Evolutionary conservation across 306 rosid genomes (phyloP).

Genomic region (Malus fusca): DNA sequence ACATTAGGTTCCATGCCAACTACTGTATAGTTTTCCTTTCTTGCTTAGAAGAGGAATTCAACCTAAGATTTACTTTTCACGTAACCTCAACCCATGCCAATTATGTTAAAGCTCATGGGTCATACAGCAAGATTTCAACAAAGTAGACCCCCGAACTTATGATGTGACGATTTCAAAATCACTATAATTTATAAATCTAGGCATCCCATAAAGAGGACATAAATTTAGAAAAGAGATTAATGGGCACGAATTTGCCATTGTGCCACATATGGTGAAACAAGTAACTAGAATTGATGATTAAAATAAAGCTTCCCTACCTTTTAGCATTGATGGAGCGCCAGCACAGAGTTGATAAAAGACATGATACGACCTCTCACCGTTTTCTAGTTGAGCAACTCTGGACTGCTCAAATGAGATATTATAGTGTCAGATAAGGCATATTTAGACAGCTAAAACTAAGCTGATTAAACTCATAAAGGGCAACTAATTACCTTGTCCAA

Average conservation of each 20-base stretch:
- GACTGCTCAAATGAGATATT: constrained; percentile 53
- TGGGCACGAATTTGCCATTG: neutral
- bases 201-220: neutral
- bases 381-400: constrained; percentile 71
- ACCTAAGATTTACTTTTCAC: neutral
- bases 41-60: neutral
- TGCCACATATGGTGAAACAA: neutral
- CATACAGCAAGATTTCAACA: neutral
- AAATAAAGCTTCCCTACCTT: constrained; percentile 42
- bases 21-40: neutral
- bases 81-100: neutral
- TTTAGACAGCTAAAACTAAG: constrained; percentile 17
- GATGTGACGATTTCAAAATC: neutral
- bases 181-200: neutral
- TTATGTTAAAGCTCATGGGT: neutral
- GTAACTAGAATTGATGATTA: neutral
- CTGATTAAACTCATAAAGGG: constrained; percentile 13
- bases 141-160: neutral
- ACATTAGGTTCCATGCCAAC: neutral
- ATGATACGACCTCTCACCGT: constrained; percentile 79
- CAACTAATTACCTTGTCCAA: constrained; percentile 74
- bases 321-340: constrained; percentile 65
- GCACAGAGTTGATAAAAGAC: constrained; percentile 95
- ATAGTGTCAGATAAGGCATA: constrained; percentile 26
- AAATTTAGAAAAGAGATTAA: neutral